A percentile compares a stretch with the other conserved stretches of the same genome.
phyloP scores from a whole-genome alignment of 208 protist genomes.

The Histomonas meleagridis region DNA sequence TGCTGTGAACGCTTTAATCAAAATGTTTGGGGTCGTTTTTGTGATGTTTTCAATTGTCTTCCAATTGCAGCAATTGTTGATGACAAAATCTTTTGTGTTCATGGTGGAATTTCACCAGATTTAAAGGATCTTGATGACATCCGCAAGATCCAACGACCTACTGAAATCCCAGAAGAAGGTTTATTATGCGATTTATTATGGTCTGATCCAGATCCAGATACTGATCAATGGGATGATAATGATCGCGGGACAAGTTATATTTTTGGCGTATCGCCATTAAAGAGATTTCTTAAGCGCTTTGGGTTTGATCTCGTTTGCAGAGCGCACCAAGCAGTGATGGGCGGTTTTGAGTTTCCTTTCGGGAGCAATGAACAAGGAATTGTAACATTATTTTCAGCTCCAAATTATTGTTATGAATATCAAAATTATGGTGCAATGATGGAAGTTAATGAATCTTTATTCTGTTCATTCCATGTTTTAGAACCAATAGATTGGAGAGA shows the following conservation, averaged over 20 bases:
- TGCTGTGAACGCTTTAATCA: constrained; percentile 57
- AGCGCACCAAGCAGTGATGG: not conserved
- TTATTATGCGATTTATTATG: constrained; percentile 86
- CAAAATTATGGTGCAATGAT: constrained; percentile 4
- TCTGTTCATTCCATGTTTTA: not conserved
- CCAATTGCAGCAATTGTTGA: constrained; percentile 76
- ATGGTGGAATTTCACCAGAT: constrained; percentile 66
- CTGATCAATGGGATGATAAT: not conserved
- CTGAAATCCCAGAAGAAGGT: constrained; percentile 87
- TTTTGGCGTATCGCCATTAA: not conserved
- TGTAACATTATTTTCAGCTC: constrained; percentile 13
- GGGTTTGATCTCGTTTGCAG: not conserved
- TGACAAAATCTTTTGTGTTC: constrained; percentile 63
- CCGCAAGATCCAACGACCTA: constrained; percentile 59
- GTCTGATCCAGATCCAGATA: constrained; percentile 6
- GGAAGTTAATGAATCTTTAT: not conserved
- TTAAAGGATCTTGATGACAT: constrained; percentile 69
- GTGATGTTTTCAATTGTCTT: constrained; percentile 97
- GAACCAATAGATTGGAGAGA: not conserved
- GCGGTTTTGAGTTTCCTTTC: not conserved
- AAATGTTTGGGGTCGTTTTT: constrained; percentile 83
- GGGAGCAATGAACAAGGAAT: not conserved
- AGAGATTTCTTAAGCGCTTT: not conserved
- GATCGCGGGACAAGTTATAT: not conserved
- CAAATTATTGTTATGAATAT: constrained; percentile 29